Percentiles rank a stretch among this genome's conserved stretches.
These are phyloP conservation scores for Cinchona pubescens DNA, from an alignment of 257 asterid species.

Conservation along the genomic window DNA sequence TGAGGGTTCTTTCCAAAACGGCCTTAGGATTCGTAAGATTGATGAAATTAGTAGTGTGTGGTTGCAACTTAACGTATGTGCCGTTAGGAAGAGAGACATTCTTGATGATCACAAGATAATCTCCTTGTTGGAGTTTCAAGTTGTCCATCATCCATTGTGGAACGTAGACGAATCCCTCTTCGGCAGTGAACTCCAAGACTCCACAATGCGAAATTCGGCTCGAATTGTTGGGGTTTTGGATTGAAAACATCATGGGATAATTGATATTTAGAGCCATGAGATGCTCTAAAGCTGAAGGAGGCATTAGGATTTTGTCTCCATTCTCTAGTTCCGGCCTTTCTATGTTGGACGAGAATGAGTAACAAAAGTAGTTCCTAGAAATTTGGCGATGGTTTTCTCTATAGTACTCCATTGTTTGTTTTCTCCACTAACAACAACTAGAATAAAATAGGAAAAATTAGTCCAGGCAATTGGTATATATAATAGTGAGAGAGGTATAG, in stretches of 20 bases:
- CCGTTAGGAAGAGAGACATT: too few species aligned
- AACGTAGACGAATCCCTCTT: background rate
- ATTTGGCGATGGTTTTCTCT: background rate
- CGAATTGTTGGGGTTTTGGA: background rate
- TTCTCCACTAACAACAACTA: too few species aligned
- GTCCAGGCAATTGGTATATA: too few species aligned
- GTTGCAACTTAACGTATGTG: background rate
- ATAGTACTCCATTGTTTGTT: too few species aligned
- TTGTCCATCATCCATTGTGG: background rate
- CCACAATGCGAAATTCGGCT: background rate
- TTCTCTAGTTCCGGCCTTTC: background rate
- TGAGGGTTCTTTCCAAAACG: background rate
- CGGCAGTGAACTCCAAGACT: background rate
- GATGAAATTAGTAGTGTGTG: background rate
- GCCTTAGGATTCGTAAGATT: too few species aligned
- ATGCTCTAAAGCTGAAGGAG: too few species aligned
- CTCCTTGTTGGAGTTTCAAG: background rate
- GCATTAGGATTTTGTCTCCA: background rate
- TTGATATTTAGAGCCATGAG: background rate
- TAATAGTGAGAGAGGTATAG: too few species aligned
- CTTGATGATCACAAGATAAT: background rate
- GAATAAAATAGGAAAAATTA: too few species aligned
- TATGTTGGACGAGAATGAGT: background rate
- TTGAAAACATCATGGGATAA: background rate
- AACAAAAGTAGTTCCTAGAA: background rate